phyloP scores from a whole-genome alignment of 345 rosid species.

The Clarkia xantiana region DNA sequence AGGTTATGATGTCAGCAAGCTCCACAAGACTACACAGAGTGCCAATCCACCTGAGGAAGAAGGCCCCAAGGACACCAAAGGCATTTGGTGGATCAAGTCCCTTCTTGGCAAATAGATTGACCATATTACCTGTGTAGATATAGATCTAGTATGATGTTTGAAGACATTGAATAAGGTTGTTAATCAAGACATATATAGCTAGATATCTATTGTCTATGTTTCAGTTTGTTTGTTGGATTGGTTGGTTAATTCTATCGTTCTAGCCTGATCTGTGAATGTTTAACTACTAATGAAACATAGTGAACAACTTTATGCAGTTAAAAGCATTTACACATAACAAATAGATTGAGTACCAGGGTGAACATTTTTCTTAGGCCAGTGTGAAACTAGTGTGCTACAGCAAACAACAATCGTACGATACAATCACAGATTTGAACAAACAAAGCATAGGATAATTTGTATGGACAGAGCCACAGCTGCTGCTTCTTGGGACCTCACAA shows the following conservation, averaged over 20 bases:
- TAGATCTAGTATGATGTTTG: background rate
- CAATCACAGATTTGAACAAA: background rate
- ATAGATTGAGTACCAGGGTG: too few species aligned
- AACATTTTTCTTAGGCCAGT: too few species aligned
- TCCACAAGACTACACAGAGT: conserved; percentile 62
- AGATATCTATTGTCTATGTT: too few species aligned
- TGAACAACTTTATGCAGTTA: too few species aligned
- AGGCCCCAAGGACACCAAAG: conserved; percentile 50
- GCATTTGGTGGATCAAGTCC: conserved; percentile 84
- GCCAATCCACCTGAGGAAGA: conserved; percentile 42
- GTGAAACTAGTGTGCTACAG: too few species aligned
- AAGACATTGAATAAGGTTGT: too few species aligned
- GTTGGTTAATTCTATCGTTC: too few species aligned
- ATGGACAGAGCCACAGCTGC: background rate
- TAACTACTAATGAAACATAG: background rate
- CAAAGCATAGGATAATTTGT: background rate
- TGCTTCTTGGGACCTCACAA: conserved; percentile 36
- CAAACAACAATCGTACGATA: too few species aligned
- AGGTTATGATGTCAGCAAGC: conserved; percentile 65
- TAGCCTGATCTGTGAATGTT: conserved; percentile 11
- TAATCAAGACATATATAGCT: background rate
- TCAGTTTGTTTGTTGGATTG: too few species aligned
- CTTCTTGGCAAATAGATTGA: conserved; percentile 34
- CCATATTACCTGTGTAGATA: background rate
- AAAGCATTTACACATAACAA: too few species aligned